Conservation (phyloP, 2,329 filamentous ascomycete species). For the Aspergillus tamarii region DNA sequence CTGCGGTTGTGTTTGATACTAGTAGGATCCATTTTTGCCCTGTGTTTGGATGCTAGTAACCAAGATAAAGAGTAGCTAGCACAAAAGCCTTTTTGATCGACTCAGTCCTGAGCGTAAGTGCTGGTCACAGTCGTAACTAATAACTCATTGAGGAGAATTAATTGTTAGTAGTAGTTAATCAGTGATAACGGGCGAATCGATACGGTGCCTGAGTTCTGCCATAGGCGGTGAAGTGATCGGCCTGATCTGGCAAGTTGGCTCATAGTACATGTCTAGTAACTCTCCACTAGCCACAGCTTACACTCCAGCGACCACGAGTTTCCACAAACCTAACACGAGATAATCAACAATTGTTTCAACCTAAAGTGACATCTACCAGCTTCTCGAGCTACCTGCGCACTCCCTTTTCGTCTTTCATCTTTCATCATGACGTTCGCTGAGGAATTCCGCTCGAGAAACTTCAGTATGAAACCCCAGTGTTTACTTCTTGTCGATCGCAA, state of each 20-base stretch:
- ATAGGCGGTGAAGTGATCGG: slow-evolving; percentile 27
- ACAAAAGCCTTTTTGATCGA: too few relatives aligned
- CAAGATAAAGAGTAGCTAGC: background rate
- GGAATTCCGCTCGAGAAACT: slow-evolving; percentile 67
- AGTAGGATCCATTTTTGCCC: slow-evolving; percentile 15
- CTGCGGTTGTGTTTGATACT: slow-evolving; percentile 37
- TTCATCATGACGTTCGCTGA: slow-evolving; percentile 61
- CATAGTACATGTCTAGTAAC: slow-evolving; percentile 22
- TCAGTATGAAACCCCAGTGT: slow-evolving; percentile 55
- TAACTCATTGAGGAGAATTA: background rate
- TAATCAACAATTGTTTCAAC: background rate
- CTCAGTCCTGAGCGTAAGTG: background rate
- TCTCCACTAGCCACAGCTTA: slow-evolving; percentile 17
- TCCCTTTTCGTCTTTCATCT: background rate
- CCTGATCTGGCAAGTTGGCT: slow-evolving; percentile 27
- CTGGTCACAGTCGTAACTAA: background rate
- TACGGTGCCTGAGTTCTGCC: slow-evolving; percentile 22
- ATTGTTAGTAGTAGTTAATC: background rate
- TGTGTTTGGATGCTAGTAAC: background rate
- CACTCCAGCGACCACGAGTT: background rate
- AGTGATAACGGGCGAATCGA: slow-evolving; percentile 4
- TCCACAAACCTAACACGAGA: background rate
- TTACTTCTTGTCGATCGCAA: slow-evolving; percentile 22
- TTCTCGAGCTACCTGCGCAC: background rate
- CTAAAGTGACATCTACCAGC: background rate